These are phyloP conservation scores for Solanum chiquidenum DNA, from an alignment of 257 asterid genomes.

Conservation along the genomic window DNA sequence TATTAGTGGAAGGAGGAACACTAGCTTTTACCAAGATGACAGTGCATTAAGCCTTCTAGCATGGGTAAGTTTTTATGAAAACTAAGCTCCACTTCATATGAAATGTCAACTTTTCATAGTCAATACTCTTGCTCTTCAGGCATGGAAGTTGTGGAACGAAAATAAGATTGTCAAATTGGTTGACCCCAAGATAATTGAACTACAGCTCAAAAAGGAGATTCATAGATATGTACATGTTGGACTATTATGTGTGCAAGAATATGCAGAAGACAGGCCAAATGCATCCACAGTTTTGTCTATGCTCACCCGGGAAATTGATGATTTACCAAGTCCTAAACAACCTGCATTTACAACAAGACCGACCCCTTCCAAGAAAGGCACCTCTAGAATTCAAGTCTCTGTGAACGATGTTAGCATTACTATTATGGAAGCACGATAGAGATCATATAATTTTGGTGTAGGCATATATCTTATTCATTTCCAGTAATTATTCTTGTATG, in stretches of 20 bases:
- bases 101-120: not conserved
- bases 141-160: slow-evolving; percentile 9
- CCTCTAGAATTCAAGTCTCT: slow-evolving; percentile 24
- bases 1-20: slow-evolving; percentile 42
- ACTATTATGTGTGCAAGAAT: slow-evolving; percentile 58
- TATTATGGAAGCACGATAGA: slow-evolving; percentile 31
- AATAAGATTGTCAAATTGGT: not conserved
- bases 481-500: not conserved
- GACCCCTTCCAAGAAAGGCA: slow-evolving; percentile 14
- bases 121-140: not conserved
- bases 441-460: not conserved
- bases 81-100: not conserved
- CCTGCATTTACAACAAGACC: slow-evolving; percentile 20
- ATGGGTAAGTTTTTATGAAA: slow-evolving; percentile 27
- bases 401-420: slow-evolving; percentile 28
- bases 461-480: not conserved
- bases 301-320: slow-evolving; percentile 35
- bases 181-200: not conserved
- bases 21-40: slow-evolving; percentile 38
- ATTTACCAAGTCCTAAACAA: slow-evolving; percentile 43
- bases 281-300: slow-evolving; percentile 35
- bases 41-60: slow-evolving; percentile 41
- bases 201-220: slow-evolving; percentile 16
- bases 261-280: slow-evolving; percentile 28
- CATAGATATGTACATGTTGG: slow-evolving; percentile 47